A percentile compares a stretch with the other conserved stretches of the same genome.
phyloP scores from a whole-genome alignment of 2,329 filamentous ascomycete genomes.

The Beauveria sp. region DNA sequence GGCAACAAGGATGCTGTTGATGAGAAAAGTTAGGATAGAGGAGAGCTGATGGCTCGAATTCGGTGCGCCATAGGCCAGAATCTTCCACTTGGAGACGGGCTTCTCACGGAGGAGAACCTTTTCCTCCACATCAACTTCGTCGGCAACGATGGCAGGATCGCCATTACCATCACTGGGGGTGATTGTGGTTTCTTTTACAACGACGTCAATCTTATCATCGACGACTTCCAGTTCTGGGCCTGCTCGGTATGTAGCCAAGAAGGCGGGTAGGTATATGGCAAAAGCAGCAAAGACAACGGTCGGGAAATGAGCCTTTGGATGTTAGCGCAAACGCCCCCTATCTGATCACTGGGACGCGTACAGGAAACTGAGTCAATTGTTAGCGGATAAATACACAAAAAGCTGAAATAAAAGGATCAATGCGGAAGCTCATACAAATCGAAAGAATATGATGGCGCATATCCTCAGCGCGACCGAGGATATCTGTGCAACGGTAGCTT shows the following conservation, averaged over 20 bases:
- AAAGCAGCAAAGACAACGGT: slow-evolving; percentile 55
- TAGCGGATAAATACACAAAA: slow-evolving; percentile 5
- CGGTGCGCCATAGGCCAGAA: slow-evolving; percentile 69
- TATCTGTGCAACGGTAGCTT: slow-evolving; percentile 24
- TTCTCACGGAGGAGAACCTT: slow-evolving; percentile 52
- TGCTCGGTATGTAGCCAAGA: slow-evolving; percentile 49
- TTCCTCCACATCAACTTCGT: slow-evolving; percentile 56
- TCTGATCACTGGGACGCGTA: slow-evolving; percentile 18
- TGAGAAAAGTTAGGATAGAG: slow-evolving; percentile 59
- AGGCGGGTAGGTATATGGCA: slow-evolving; percentile 58
- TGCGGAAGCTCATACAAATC: slow-evolving; percentile 23
- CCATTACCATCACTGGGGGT: slow-evolving; percentile 21
- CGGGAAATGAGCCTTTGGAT: slow-evolving; percentile 30
- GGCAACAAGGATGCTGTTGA: slow-evolving; percentile 63
- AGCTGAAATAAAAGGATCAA: neutral
- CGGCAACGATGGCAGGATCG: slow-evolving; percentile 28
- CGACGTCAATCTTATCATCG: slow-evolving; percentile 53
- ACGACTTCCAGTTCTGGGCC: slow-evolving; percentile 51
- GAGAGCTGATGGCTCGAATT: slow-evolving; percentile 59
- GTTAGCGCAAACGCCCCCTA: slow-evolving; percentile 8
- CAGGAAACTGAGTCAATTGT: slow-evolving; percentile 26
- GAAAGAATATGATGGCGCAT: slow-evolving; percentile 29
- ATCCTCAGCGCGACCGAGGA: slow-evolving; percentile 31
- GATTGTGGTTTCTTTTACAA: slow-evolving; percentile 39
- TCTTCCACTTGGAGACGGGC: slow-evolving; percentile 49